Evolutionary conservation across 140 eudicot species (phyloP), one percentile per base, ranked within the genome.

Genomic region (Anethum foeniculum): DNA sequence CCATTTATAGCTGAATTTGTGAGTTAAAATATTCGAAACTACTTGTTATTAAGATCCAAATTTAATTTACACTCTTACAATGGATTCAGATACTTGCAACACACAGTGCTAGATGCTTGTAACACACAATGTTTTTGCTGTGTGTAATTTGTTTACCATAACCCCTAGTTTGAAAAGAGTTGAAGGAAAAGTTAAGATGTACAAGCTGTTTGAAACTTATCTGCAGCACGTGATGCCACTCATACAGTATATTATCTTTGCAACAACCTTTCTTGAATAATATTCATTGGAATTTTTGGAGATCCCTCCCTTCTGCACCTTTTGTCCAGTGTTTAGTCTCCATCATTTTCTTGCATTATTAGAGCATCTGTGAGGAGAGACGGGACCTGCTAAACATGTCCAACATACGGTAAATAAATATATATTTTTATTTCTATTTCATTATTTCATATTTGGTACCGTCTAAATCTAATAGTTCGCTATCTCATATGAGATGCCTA

Each of bases 271-370:
- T 25, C 34, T 4, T 3, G 36, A 62, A 25, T 62, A 62, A 62
- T 25, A 62, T 62, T 62, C 71, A 62, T 10, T 62, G 71, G 71
- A 62, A 62, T 62, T 62, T 62, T 62, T 62, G 36, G 71, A 62
- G 71, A 62, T 62, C 71, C 71, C 36, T 25, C 36, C 68, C 34
- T 25, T 60, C 68, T 62, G 71, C 36, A 62, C 32, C 13, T 21
- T 62, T 62, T 62, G 71, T 62, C 71, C 3, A 1, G 7, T 62
- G 36, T 25, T 34, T 60, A 60, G 71, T 62, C 71, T 62, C 3
- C 7, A 25, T 27, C 71, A 62, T 11, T 0, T 11, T 27, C 4
- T n/a, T 62, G 71, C 71, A 62, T 62, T 62, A 62, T 62, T 60
- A n/a, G 38, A 34, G 38, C 38, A 34, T 34, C 38, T 34, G 1